Conservation (phyloP, 768 basidiomycete species). For the Hemileccinum rubropunctum region DNA sequence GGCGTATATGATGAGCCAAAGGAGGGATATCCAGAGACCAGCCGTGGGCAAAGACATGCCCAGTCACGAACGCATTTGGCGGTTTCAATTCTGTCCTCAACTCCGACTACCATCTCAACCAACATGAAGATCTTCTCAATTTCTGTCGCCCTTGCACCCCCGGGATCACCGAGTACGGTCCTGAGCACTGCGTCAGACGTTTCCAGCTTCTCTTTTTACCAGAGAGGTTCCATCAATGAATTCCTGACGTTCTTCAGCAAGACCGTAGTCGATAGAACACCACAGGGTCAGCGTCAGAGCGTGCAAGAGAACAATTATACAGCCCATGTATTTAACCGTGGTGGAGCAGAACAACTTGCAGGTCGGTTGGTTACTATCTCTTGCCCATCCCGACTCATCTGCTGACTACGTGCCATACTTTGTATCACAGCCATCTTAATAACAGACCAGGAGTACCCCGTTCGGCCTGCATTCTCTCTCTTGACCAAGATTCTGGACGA, state of each 20-base stretch:
- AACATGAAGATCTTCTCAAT: slow-evolving; percentile 86
- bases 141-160: slow-evolving; percentile 66
- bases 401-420: no score
- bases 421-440: slow-evolving; percentile 73
- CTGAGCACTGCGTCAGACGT: slow-evolving; percentile 76
- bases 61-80: no score
- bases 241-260: slow-evolving; percentile 93
- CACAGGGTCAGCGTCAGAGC: slow-evolving; percentile 85
- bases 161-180: slow-evolving; percentile 58
- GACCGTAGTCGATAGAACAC: slow-evolving; percentile 88
- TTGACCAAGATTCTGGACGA: slow-evolving; percentile 93
- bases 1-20: slow-evolving; percentile 28
- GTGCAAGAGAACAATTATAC: slow-evolving; percentile 92
- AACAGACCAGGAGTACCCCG: slow-evolving; percentile 94
- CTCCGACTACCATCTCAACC: slow-evolving; percentile 18
- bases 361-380: slow-evolving; percentile 45
- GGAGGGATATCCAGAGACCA: slow-evolving; percentile 19
- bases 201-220: slow-evolving; percentile 92
- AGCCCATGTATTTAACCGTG: slow-evolving; percentile 91
- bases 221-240: slow-evolving; percentile 81
- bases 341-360: slow-evolving; percentile 80
- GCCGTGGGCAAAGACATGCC: slow-evolving; percentile 20
- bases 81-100: neutral
- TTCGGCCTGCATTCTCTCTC: slow-evolving; percentile 93
- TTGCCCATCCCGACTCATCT: neutral